These are phyloP conservation scores for Thelephora terrestris DNA, from an alignment of 1,284 basidiomycete species.

Conservation along the genomic window DNA sequence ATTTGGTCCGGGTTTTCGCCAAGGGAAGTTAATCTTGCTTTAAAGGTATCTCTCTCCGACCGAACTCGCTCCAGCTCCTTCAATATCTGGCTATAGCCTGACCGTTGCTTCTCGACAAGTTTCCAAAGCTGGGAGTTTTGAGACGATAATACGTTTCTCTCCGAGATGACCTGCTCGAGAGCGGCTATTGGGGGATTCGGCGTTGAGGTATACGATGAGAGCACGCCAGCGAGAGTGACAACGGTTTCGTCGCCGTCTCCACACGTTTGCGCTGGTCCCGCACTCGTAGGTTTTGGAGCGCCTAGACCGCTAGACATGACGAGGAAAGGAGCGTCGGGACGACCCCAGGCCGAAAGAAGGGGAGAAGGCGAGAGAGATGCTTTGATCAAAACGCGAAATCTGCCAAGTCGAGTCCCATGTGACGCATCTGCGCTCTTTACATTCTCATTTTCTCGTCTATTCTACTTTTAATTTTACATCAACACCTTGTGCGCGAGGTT, in stretches of 20 bases:
- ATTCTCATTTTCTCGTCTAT: too few species aligned
- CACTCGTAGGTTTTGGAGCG: too few species aligned
- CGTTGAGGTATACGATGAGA: slow-evolving; percentile 39
- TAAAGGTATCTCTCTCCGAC: slow-evolving; percentile 65
- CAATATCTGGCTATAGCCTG: slow-evolving; percentile 60
- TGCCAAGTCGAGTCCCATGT: too few species aligned
- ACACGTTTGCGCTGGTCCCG: slow-evolving; percentile 15
- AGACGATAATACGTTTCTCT: slow-evolving; percentile 66
- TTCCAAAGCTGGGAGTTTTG: slow-evolving; percentile 91
- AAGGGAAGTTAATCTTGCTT: slow-evolving; percentile 34
- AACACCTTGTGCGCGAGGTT: too few species aligned
- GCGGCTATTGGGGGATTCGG: slow-evolving; percentile 53
- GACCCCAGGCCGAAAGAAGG: too few species aligned
- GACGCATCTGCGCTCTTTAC: too few species aligned
- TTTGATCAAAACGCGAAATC: too few species aligned
- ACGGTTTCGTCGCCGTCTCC: slow-evolving; percentile 21
- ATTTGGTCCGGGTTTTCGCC: slow-evolving; percentile 29
- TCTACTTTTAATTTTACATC: too few species aligned
- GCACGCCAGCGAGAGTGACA: slow-evolving; percentile 44
- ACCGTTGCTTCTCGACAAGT: slow-evolving; percentile 79
- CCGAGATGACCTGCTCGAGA: slow-evolving; percentile 61
- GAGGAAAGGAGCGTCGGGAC: too few species aligned
- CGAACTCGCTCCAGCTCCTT: slow-evolving; percentile 77
- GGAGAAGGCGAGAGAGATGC: too few species aligned
- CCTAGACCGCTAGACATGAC: too few species aligned